Percentiles rank a stretch among this genome's conserved stretches.
Conservation (phyloP, 805 yeast genomes). For the Kluyveromyces siamensis region DNA sequence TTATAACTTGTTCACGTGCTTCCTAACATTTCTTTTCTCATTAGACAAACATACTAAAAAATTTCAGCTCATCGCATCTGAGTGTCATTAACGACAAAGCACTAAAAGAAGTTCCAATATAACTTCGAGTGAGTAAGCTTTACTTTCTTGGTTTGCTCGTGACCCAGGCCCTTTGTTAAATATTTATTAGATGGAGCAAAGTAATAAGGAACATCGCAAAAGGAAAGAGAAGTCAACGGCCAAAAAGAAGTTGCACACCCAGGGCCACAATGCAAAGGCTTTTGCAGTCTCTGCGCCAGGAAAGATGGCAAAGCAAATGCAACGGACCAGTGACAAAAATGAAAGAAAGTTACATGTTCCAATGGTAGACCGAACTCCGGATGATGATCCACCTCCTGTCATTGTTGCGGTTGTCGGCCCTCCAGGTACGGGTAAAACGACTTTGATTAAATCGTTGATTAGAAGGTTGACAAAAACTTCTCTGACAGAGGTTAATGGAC, state of each 20-base stretch:
- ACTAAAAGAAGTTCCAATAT: too few relatives aligned
- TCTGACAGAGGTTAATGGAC: constrained; percentile 82
- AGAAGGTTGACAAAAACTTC: constrained; percentile 83
- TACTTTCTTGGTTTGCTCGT: not conserved
- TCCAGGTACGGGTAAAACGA: constrained; percentile 96
- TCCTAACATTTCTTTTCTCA: not conserved
- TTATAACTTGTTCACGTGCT: not conserved
- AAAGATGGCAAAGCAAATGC: constrained; percentile 74
- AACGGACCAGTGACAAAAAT: constrained; percentile 68
- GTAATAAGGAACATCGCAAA: constrained; percentile 78
- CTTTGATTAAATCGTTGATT: constrained; percentile 81
- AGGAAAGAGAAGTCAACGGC: constrained; percentile 48
- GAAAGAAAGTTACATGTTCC: constrained; percentile 91
- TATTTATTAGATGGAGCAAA: constrained; percentile 37
- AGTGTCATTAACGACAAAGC: not conserved
- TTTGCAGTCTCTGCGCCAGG: constrained; percentile 80
- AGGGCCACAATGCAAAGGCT: constrained; percentile 79
- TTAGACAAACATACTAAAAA: not conserved
- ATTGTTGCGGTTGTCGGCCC: constrained; percentile 97
- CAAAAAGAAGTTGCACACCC: constrained; percentile 79
- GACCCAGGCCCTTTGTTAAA: not conserved
- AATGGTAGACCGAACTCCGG: constrained; percentile 95
- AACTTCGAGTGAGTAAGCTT: not conserved
- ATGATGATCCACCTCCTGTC: constrained; percentile 95
- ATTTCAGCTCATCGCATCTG: not conserved